These are phyloP conservation scores for Eucalyptus dawsonii DNA, from an alignment of 345 rosid genomes.

Conservation along the genomic window DNA sequence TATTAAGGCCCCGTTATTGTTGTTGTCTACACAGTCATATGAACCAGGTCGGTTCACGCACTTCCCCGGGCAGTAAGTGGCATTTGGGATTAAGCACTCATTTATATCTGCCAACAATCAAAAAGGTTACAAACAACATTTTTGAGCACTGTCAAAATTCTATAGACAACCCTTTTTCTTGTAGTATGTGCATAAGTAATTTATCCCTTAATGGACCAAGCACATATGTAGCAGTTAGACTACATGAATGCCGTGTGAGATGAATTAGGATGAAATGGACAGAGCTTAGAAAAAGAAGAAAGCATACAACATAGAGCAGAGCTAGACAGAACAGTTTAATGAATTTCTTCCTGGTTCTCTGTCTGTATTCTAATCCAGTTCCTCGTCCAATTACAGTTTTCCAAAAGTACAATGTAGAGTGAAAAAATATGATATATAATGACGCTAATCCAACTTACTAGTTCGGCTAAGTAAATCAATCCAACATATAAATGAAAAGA, in stretches of 20 bases:
- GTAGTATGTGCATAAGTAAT: background rate
- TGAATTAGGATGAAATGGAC: background rate
- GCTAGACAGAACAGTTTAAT: background rate
- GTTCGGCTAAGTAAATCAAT: background rate
- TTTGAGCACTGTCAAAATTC: background rate
- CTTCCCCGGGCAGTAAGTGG: background rate
- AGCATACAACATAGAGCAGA: background rate
- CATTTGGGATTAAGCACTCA: background rate
- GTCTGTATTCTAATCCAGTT: background rate
- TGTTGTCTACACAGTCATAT: background rate
- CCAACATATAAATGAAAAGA: background rate
- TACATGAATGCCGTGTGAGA: background rate
- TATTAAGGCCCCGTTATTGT: background rate
- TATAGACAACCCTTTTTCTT: background rate
- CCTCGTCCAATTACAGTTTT: no score
- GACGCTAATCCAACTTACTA: background rate
- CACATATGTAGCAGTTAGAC: background rate
- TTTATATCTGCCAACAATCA: background rate
- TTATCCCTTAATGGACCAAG: background rate
- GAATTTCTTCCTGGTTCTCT: background rate
- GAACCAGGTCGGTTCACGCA: background rate
- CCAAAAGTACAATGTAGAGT: no score
- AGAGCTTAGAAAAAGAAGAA: background rate
- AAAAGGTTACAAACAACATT: background rate
- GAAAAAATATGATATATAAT: no score